A percentile compares a stretch with the other conserved stretches of the same genome.
phyloP scores from a whole-genome alignment of 169 alveolate species.

The Cryptosporidium baileyi region DNA sequence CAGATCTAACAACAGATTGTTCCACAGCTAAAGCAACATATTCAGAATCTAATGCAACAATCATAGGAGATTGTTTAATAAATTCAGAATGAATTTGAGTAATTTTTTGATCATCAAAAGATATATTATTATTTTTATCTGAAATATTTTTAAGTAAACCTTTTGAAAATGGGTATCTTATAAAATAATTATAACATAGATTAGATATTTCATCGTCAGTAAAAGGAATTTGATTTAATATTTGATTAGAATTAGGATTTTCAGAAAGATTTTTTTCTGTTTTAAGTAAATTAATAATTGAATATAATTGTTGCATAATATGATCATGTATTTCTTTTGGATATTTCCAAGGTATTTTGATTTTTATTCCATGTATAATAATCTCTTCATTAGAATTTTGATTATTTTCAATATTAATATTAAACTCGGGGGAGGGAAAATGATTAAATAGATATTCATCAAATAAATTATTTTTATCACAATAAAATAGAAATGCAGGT shows the following conservation, averaged over 20 bases:
- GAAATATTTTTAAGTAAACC: neutral
- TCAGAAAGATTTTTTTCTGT: slow-evolving; percentile 35
- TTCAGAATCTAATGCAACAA: slow-evolving; percentile 75
- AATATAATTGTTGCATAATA: neutral
- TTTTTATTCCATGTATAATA: neutral
- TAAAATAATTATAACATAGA: slow-evolving; percentile 10
- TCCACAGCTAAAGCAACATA: slow-evolving; percentile 73
- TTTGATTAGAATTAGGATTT: neutral
- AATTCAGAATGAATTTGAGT: neutral
- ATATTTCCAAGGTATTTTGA: slow-evolving; percentile 33
- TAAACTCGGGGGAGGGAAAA: neutral
- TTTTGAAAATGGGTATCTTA: slow-evolving; percentile 18
- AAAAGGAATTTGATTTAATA: slow-evolving; percentile 9
- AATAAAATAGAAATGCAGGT: slow-evolving; percentile 23
- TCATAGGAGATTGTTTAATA: slow-evolving; percentile 22
- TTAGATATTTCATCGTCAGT: neutral
- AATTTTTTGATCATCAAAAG: neutral
- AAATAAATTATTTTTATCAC: neutral
- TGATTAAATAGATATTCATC: neutral
- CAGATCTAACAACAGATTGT: slow-evolving; percentile 69
- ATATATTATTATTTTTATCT: neutral
- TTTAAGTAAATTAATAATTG: slow-evolving; percentile 8
- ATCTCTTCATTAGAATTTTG: neutral
- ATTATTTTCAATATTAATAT: neutral
- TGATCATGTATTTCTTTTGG: slow-evolving; percentile 32